Base-by-base conservation (phyloP, 441 rosid species). In the Kokia cookei region DNA sequence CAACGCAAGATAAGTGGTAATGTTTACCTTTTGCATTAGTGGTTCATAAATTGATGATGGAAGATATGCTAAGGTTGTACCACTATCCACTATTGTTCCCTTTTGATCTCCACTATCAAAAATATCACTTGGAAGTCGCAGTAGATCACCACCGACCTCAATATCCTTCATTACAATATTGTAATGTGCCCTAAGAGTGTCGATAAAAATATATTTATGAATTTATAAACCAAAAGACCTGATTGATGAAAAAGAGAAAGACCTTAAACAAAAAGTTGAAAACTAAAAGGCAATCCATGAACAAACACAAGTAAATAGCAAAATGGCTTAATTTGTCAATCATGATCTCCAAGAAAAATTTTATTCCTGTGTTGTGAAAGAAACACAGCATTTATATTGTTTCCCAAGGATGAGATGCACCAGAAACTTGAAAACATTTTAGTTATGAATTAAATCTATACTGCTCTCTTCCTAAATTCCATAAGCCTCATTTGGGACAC, bases 61-160 rank as follows among this genome's bases (percentile, higher is more conserved):
- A 77, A 95, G 89, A 85, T 91, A 95, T 71, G 94, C 91, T 82
- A 95, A 79, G 71, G 98, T 91, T 63, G 99, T 95, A 74, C 99
- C 99, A 76, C 98, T 91, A 71, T 93, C 99, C 43, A 95, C 79
- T 80, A 95, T 90, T n/a, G 97, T 85, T 82, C 91, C 96, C 73
- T 70, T 89, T 37, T 57, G 80, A 54, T 84, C 88, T 76, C 90
- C 91, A 24, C 79, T 51, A 58, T 81, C 88, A 79, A 90, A 86
- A 35, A 78, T 51, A 82, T 84, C 84, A 67, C 91, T 74, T 42
- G 96, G 84, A 80, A 91, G 80, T 42, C 86, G 63, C 74, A 93
- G 76, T 76, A 79, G 77, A 72, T 67, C 43, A 77, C 78, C 85
- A 72, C 88, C 98, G 80, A 95, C 93, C 82, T 93, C 89, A 74